Percentiles rank a stretch among this genome's conserved stretches.
Evolutionary conservation across 768 basidiomycete species (phyloP).

Genomic region (Hydnum rufescens): DNA sequence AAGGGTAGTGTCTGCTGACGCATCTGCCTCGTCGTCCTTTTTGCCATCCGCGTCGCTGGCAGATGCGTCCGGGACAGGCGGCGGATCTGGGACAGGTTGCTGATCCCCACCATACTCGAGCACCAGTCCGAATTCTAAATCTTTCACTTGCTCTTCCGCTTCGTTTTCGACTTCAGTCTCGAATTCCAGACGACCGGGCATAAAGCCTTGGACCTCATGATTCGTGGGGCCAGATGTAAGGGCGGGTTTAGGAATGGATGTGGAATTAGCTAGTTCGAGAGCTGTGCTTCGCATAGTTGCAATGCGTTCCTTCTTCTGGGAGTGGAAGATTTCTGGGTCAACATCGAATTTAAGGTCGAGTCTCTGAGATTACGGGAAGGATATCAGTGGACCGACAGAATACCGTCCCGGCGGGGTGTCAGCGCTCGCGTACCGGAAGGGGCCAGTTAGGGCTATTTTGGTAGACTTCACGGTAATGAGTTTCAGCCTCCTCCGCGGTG

Average conservation of each 20-base stretch:
- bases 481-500: conserved; percentile 81
- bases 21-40: conserved; percentile 42
- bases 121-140: conserved; percentile 88
- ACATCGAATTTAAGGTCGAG: conserved; percentile 35
- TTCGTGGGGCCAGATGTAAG: conserved; percentile 75
- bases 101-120: conserved; percentile 68
- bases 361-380: conserved; percentile 12
- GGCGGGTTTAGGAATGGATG: conserved; percentile 33
- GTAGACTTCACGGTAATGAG: conserved; percentile 71
- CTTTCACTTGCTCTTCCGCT: conserved; percentile 86
- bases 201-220: conserved; percentile 81
- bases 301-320: conserved; percentile 47
- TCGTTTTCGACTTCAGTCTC: conserved; percentile 97
- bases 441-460: conserved; percentile 65
- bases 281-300: not conserved
- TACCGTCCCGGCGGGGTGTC: too few species aligned
- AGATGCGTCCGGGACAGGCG: conserved; percentile 6
- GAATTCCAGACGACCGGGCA: conserved; percentile 95
- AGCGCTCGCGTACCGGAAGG: conserved; percentile 37
- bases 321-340: conserved; percentile 68
- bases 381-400: too few species aligned
- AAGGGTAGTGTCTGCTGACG: conserved; percentile 10
- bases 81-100: conserved; percentile 25
- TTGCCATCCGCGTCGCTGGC: conserved; percentile 32
- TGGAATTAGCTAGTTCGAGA: conserved; percentile 4